These are phyloP conservation scores for Liquidambar formosana DNA, from an alignment of 164 flowering plant genomes.

Conservation along the genomic window DNA sequence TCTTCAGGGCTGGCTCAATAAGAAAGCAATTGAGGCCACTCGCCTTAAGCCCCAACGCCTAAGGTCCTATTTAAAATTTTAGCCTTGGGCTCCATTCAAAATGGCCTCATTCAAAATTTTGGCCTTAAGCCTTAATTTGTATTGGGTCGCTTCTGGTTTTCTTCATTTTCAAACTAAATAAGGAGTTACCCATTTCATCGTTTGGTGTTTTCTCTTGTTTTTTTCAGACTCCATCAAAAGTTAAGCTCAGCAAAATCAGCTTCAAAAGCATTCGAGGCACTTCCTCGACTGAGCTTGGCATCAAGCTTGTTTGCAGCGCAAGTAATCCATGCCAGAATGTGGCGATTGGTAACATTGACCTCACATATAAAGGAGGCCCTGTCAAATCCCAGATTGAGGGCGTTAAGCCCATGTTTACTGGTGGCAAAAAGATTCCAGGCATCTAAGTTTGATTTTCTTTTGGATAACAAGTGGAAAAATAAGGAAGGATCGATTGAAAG, in stretches of 20 bases:
- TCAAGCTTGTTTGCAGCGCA: constrained; percentile 29
- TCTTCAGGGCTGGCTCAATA: no score
- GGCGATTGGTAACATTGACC: constrained; percentile 21
- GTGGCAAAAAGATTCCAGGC: background rate
- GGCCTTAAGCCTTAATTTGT: no score
- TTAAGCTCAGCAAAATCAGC: constrained; percentile 22
- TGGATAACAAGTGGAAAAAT: background rate
- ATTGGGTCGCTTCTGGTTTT: no score
- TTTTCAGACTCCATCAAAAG: background rate
- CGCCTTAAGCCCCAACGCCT: no score
- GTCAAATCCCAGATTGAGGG: background rate
- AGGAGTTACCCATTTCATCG: no score
- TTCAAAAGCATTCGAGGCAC: constrained; percentile 28
- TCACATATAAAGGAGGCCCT: constrained; percentile 22
- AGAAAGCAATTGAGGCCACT: no score
- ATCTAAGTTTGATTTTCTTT: constrained; percentile 1
- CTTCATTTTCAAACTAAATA: no score
- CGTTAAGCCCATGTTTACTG: background rate
- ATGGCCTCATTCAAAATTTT: no score
- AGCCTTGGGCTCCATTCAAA: no score
- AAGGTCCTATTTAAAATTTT: no score
- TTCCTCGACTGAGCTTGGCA: constrained; percentile 18
- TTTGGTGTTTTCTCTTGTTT: background rate
- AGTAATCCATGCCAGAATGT: constrained; percentile 23
- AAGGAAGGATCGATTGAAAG: no score